These are phyloP conservation scores for Alternaria atra DNA, from an alignment of 2,329 filamentous ascomycete species.

Conservation along the genomic window DNA sequence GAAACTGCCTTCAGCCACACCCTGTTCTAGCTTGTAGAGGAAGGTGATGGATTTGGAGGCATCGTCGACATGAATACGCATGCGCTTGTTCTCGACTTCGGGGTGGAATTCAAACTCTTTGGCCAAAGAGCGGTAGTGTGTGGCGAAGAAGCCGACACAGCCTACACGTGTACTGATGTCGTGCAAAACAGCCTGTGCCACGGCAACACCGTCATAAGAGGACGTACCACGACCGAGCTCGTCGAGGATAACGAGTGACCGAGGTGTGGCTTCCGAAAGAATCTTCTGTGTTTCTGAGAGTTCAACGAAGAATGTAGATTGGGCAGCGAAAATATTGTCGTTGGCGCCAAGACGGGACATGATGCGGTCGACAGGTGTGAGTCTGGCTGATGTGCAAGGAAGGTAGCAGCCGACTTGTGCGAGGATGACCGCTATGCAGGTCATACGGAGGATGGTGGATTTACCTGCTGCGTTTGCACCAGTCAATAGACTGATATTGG, in stretches of 20 bases:
- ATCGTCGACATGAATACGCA: constrained; percentile 95
- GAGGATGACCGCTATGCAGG: constrained; percentile 95
- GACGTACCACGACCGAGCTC: constrained; percentile 94
- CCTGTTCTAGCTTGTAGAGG: constrained; percentile 90
- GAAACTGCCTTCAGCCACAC: constrained; percentile 94
- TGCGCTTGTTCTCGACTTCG: constrained; percentile 84
- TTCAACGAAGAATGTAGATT: constrained; percentile 98
- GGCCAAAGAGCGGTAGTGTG: constrained; percentile 94
- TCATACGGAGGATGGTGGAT: constrained; percentile 95
- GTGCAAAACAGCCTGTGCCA: constrained; percentile 96
- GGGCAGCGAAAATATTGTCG: constrained; percentile 98
- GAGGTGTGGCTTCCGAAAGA: constrained; percentile 88
- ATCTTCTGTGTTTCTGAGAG: constrained; percentile 98
- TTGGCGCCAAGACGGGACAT: constrained; percentile 98
- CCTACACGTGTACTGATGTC: constrained; percentile 93
- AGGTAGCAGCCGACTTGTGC: constrained; percentile 95
- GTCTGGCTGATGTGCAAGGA: constrained; percentile 79
- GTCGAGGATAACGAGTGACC: constrained; percentile 94
- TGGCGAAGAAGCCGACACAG: constrained; percentile 95
- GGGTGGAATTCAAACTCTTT: constrained; percentile 90
- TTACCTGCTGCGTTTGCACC: constrained; percentile 98
- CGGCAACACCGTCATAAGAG: constrained; percentile 95
- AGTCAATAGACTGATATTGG: constrained; percentile 90
- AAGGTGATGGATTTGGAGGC: constrained; percentile 89
- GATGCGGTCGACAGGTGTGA: constrained; percentile 95